Conservation (phyloP, 2,329 filamentous ascomycete species). For the Fonsecaea erecta region DNA sequence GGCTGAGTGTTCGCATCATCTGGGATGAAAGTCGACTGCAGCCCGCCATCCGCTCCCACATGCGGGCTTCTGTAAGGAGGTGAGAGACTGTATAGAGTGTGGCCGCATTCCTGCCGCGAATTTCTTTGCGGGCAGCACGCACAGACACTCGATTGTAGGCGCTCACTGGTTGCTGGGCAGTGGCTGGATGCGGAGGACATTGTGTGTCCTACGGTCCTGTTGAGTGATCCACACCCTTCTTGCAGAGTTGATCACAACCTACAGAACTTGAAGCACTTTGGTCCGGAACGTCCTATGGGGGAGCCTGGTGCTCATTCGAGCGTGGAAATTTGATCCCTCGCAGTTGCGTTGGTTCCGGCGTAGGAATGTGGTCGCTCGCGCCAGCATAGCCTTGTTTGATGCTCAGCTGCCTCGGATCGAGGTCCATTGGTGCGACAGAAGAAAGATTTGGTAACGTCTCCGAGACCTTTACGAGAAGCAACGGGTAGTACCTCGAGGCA, state of each 20-base stretch:
- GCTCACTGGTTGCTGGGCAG: too few species aligned
- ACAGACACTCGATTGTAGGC: too few species aligned
- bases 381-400: conserved; percentile 35
- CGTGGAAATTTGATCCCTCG: conserved; percentile 32
- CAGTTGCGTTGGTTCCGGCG: conserved; percentile 23
- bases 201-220: too few species aligned
- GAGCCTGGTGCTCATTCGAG: conserved; percentile 13
- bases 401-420: conserved; percentile 16
- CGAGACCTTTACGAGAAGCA: conserved; percentile 75
- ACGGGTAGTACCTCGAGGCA: conserved; percentile 74
- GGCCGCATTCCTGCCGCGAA: too few species aligned
- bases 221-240: neutral
- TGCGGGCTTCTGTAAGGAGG: too few species aligned
- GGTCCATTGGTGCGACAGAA: neutral
- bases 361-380: conserved; percentile 31
- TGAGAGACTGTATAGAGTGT: too few species aligned
- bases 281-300: neutral
- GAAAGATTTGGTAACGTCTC: conserved; percentile 64
- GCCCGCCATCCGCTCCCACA: too few species aligned
- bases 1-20: too few species aligned
- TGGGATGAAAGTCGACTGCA: too few species aligned
- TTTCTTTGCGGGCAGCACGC: too few species aligned
- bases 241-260: neutral
- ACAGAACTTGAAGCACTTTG: neutral
- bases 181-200: too few species aligned